Base-by-base conservation (phyloP, 306 rosid species). In the Lathyrus aphaca region DNA sequence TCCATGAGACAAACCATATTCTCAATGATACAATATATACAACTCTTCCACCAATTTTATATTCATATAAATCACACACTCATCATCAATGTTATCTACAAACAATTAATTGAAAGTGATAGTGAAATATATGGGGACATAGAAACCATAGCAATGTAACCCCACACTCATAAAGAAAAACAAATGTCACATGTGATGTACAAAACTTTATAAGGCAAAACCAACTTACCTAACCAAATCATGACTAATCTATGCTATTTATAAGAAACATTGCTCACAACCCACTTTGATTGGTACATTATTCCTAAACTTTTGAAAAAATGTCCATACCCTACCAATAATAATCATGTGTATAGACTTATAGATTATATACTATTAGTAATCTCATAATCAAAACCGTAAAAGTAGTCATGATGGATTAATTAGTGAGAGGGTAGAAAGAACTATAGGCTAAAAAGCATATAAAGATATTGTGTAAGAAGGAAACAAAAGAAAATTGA, bases 161-260 rank as follows among this genome's bases (percentile, higher is more conserved):
- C 83, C 81, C 64, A 77, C 85, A 78, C 30, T 12, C 42, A 27
- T 21, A 59, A 58, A 63, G 53, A 19, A 54, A 76, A 65, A 51
- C 51, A 73, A 38, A 53, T 17, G 59, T 63, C 69, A 63, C 86
- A 82, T 81, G 87, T 80, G 81, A 46, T 45, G 13, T 80, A 84
- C 74, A 46, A 63, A 69, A 75, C 64, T 72, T 68, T 45, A 68
- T 23, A 17, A 72, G 61, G 86, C 83, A 81, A 25, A 40, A 58
- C 70, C 80, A 72, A 77, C 80, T 30, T 61, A 79, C 80, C 69
- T 38, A 75, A 80, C 76, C 29, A 79, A 70, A 80, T 68, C 81
- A 75, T 61, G 66, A 69, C 46, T 56, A 66, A 66, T 44, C 77
- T 66, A 66, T 62, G 23, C 76, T 51, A 25, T 27, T 75, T 73